Conservation (phyloP, 2,329 filamentous ascomycete species). For the Hysterium pulicare region DNA sequence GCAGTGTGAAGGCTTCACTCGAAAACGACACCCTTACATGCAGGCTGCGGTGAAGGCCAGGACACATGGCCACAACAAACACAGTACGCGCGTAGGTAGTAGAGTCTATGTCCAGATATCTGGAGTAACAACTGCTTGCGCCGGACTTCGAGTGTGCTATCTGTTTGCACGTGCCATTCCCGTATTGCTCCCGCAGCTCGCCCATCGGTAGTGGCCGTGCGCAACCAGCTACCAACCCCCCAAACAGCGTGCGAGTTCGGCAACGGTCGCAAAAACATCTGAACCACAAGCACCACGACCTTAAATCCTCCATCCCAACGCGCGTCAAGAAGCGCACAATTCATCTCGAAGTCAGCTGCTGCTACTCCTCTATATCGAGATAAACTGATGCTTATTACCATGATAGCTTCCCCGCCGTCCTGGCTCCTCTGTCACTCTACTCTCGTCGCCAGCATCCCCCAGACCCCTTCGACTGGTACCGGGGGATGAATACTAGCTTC, state of each 20-base stretch:
- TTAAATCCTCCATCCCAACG: neutral
- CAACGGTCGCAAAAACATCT: conserved; percentile 13
- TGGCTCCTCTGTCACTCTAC: conserved; percentile 33
- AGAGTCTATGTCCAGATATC: no score
- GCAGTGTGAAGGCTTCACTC: no score
- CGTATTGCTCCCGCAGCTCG: neutral
- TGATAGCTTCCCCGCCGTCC: conserved; percentile 22
- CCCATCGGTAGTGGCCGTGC: neutral
- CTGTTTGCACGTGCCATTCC: conserved; percentile 1
- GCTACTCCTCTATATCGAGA: conserved; percentile 16
- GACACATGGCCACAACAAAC: no score
- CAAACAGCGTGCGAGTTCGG: conserved; percentile 5
- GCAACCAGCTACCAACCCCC: conserved; percentile 1
- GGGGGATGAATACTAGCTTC: conserved; percentile 57
- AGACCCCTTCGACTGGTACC: conserved; percentile 12
- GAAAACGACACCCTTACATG: no score
- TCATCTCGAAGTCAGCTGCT: conserved; percentile 7
- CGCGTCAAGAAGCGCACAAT: conserved; percentile 11
- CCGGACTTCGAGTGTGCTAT: no score
- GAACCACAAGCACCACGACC: conserved; percentile 7
- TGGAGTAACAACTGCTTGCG: no score
- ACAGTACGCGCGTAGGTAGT: no score
- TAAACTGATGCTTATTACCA: conserved; percentile 21
- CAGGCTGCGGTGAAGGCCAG: no score
- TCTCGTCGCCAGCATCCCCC: conserved; percentile 28